Base-by-base conservation (phyloP, 2,329 filamentous ascomycete genomes). In the Fusarium virguliforme region DNA sequence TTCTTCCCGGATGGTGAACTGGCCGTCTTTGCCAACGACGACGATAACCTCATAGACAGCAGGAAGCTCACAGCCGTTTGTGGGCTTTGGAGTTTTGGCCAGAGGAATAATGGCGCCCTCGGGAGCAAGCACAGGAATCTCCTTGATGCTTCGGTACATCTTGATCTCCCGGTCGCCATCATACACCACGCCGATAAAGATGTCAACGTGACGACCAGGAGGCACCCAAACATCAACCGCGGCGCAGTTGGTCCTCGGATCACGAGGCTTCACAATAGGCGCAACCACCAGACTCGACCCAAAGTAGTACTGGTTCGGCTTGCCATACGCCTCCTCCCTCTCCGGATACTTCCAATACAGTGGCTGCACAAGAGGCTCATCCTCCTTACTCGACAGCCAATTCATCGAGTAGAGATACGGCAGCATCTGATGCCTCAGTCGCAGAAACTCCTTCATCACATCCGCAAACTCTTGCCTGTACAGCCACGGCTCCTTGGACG, bases 371-470 rank as follows among this genome's bases (percentile, higher is more conserved):
- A 91, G 76, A 0, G 89, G 88, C 55, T 86, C 81, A 43, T 83
- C 83, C 1, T 85, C 73, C 1, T 77, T 77, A 0, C 82, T 81
- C 1, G 83, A 83, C 9, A 80, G 77, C 2, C 84, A 81, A 65
- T 89, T 90, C 81, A 87, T 86, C 0, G 86, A 86, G 77, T 90
- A 87, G 3, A 91, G 78, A 67, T 89, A 91, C 0, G 89, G 89
- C 28, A 91, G 81, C 7, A 91, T 78, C 4, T 85, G 82, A 73
- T 91, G 89, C 0, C 89, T 83, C 24, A 90, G 79, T 5, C 83
- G 82, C 48, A 91, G 76, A 54, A 85, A 87, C 1, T 82, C 74
- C 48, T 83, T 81, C 71, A 90, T 87, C 4, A 85, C 81, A 0
- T 79, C 74, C 32, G 80, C 79, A 7, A 82, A 82, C 53, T 87